These are phyloP conservation scores for Fonsecaea multimorphosa DNA, from an alignment of 2,329 filamentous ascomycete species.

Conservation along the genomic window DNA sequence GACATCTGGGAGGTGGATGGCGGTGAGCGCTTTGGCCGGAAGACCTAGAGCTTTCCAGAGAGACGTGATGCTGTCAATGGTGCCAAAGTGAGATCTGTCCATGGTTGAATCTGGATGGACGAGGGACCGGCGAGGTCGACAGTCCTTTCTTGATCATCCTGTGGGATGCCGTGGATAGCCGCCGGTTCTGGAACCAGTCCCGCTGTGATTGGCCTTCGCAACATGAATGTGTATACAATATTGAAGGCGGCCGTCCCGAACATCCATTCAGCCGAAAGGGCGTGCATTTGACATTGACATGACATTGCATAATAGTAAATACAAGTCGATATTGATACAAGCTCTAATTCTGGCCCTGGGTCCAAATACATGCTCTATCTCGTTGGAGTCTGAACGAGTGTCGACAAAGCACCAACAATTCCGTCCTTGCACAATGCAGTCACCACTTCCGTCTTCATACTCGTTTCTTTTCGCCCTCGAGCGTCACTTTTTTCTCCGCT, in stretches of 20 bases:
- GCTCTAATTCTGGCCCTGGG: too few species aligned
- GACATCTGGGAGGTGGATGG: conserved; percentile 6
- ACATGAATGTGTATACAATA: too few species aligned
- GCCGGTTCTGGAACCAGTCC: neutral
- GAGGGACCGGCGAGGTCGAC: neutral
- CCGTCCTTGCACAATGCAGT: neutral
- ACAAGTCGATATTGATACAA: too few species aligned
- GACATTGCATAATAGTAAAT: too few species aligned
- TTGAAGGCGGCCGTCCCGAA: too few species aligned
- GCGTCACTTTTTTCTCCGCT: neutral
- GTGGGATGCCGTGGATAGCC: neutral
- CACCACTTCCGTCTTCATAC: neutral
- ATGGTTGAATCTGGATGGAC: neutral
- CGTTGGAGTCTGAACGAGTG: neutral
- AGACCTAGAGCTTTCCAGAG: conserved; percentile 37
- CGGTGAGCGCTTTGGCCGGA: conserved; percentile 28
- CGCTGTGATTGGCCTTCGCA: neutral
- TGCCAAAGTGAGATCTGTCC: conserved; percentile 10
- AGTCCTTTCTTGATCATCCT: too few species aligned
- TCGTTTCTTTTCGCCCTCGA: neutral
- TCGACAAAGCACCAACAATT: neutral
- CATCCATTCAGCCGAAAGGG: too few species aligned
- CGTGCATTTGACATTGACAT: too few species aligned
- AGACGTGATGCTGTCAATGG: conserved; percentile 29
- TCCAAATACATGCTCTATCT: neutral